Conservation (phyloP, 2,329 filamentous ascomycete species). For the Penicillium sp. region DNA sequence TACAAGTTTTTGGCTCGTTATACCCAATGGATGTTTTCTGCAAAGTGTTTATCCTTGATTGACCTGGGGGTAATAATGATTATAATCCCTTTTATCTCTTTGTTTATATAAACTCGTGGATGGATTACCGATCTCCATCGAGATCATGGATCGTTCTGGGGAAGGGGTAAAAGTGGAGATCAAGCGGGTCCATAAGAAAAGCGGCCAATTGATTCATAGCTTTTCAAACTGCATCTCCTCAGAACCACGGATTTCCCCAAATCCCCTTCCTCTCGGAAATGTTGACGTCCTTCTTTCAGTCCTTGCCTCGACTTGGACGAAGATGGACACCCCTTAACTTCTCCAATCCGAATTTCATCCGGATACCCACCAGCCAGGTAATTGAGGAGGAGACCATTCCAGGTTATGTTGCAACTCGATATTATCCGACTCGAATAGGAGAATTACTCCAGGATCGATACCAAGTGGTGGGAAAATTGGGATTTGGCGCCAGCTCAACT, state of each 20-base stretch:
- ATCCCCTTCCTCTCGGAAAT: background rate
- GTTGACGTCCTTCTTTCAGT: slow-evolving; percentile 17
- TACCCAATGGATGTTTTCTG: slow-evolving; percentile 3
- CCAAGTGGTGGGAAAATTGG: slow-evolving; percentile 34
- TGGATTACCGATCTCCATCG: no score
- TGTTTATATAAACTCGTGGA: no score
- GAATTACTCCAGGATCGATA: slow-evolving; percentile 29
- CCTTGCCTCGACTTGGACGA: slow-evolving; percentile 21
- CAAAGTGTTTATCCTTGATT: slow-evolving; percentile 30
- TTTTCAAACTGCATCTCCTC: no score
- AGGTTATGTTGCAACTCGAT: slow-evolving; percentile 20
- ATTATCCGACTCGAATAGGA: slow-evolving; percentile 31
- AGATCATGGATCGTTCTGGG: no score
- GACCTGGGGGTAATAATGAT: no score
- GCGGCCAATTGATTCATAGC: no score
- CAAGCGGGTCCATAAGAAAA: no score
- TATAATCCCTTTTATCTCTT: no score
- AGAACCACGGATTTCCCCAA: no score
- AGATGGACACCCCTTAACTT: slow-evolving; percentile 32
- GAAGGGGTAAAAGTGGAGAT: no score
- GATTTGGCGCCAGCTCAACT: slow-evolving; percentile 34
- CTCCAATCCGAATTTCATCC: slow-evolving; percentile 25
- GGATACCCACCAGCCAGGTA: slow-evolving; percentile 19
- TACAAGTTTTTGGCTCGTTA: background rate
- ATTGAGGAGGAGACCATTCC: slow-evolving; percentile 34